These are phyloP conservation scores for Paxillus ammoniavirescens DNA, from an alignment of 768 basidiomycete species.

Conservation along the genomic window DNA sequence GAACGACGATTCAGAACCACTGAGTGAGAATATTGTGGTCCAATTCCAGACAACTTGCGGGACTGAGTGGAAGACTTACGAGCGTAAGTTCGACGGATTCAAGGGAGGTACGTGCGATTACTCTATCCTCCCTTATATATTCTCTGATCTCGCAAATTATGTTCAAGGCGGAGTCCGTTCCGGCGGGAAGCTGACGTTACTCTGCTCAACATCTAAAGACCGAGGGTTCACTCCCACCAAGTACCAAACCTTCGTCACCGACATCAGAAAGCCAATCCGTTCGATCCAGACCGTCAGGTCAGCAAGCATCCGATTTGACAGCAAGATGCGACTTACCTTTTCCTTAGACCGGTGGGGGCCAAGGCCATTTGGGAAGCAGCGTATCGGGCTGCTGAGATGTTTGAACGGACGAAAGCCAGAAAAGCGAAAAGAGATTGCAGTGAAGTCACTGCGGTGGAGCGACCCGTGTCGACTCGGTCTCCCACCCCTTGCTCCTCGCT, in stretches of 20 bases:
- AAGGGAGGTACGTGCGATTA: slow-evolving; percentile 20
- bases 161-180: slow-evolving; percentile 16
- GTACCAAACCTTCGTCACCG: slow-evolving; percentile 21
- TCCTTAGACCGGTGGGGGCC: slow-evolving; percentile 17
- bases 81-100: slow-evolving; percentile 20
- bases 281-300: slow-evolving; percentile 12
- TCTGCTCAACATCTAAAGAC: slow-evolving; percentile 19
- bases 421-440: background rate
- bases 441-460: background rate
- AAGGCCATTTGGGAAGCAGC: slow-evolving; percentile 13
- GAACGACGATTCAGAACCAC: slow-evolving; percentile 1
- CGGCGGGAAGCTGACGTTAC: slow-evolving; percentile 12
- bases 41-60: slow-evolving; percentile 12
- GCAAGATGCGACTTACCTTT: background rate
- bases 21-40: slow-evolving; percentile 21
- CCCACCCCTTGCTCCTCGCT: slow-evolving; percentile 17
- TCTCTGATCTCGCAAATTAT: background rate
- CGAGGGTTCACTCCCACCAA: slow-evolving; percentile 15
- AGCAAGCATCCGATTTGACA: background rate
- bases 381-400: slow-evolving; percentile 11
- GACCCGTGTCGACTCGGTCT: slow-evolving; percentile 6
- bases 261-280: slow-evolving; percentile 5
- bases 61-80: slow-evolving; percentile 3
- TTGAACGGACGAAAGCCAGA: slow-evolving; percentile 4
- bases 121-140: background rate